These are phyloP conservation scores for Eutypella sp. DNA, from an alignment of 2,329 filamentous ascomycete genomes.

Conservation along the genomic window DNA sequence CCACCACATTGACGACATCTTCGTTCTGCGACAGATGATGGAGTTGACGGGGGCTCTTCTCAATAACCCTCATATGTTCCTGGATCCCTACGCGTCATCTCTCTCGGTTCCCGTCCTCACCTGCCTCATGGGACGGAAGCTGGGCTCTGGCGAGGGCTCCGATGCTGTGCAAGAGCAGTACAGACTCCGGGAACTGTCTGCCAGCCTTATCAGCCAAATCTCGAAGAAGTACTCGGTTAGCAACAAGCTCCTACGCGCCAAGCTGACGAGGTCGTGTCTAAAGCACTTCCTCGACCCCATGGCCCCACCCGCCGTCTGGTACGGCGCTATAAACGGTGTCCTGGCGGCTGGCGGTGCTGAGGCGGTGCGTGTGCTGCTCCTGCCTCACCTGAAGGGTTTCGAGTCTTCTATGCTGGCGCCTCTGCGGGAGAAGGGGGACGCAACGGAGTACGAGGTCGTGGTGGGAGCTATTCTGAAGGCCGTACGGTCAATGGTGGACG, in stretches of 20 bases:
- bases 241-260: constrained; percentile 77
- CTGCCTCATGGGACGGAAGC: constrained; percentile 78
- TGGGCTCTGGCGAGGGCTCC: constrained; percentile 54
- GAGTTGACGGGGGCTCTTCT: constrained; percentile 80
- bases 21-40: constrained; percentile 88
- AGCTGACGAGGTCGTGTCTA: constrained; percentile 86
- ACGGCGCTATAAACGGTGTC: constrained; percentile 80
- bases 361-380: constrained; percentile 50
- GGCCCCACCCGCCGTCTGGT: constrained; percentile 78
- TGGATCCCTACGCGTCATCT: constrained; percentile 55
- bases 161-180: constrained; percentile 62
- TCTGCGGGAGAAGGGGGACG: constrained; percentile 46
- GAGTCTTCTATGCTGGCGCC: constrained; percentile 50
- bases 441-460: constrained; percentile 50
- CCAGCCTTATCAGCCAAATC: constrained; percentile 74
- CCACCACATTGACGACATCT: constrained; percentile 84
- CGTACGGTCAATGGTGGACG: constrained; percentile 39
- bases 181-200: constrained; percentile 76
- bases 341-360: constrained; percentile 67
- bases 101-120: constrained; percentile 86
- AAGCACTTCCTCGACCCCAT: constrained; percentile 87
- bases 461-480: constrained; percentile 52
- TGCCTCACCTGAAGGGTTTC: constrained; percentile 52
- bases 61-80: constrained; percentile 73
- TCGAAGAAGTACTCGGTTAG: constrained; percentile 75